Evolutionary conservation across 208 protist species (phyloP), one percentile per base, ranked within the genome.

Genomic region (Trypanosoma conorhini): DNA sequence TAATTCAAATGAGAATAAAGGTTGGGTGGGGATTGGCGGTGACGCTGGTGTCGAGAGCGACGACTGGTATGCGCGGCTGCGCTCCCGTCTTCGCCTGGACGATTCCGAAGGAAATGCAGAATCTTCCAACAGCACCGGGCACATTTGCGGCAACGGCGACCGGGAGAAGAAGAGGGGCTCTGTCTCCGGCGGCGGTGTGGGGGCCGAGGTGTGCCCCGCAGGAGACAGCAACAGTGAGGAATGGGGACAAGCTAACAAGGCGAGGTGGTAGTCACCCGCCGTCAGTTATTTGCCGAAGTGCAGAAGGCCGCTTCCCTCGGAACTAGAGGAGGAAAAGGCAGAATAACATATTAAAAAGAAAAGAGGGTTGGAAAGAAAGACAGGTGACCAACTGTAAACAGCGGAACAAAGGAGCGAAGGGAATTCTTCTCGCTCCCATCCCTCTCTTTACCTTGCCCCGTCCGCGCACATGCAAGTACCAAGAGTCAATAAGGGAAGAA

Each of bases 41-140:
- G 64, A 70, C n/a, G 63, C 38, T 28, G 80, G 76, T 17, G 40
- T 70, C 54, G 74, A 71, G 56, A 85, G 67, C 66, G 72, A 82
- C 8, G 81, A 89, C 46, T 92, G 87, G 87, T 92, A 92, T 69
- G 66, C 79, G 12, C 80, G 80, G 7, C 86, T 92, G 71, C 87
- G 83, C 12, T 33, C 58, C 21, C 68, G 50, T 9, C 50, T 59
- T 42, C 7, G 30, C 8, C 1, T 67, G 15, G 61, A 74, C n/a
- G 68, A 74, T 3, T 54, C 40, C 26, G 60, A 61, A 1, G 50
- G 48, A 5, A 26, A 56, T 42, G 21, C 60, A 9, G 44, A 2
- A 31, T 0, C 21, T n/a, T 38, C n/a, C 48, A 22, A 1, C 42
- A 15, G 15, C 17, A 59, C 31, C 40, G 28, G 56, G 8, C n/a